Evolutionary conservation across 2,329 filamentous ascomycete species (phyloP), one percentile per base, ranked within the genome.

Genomic region (Nemania sp.): DNA sequence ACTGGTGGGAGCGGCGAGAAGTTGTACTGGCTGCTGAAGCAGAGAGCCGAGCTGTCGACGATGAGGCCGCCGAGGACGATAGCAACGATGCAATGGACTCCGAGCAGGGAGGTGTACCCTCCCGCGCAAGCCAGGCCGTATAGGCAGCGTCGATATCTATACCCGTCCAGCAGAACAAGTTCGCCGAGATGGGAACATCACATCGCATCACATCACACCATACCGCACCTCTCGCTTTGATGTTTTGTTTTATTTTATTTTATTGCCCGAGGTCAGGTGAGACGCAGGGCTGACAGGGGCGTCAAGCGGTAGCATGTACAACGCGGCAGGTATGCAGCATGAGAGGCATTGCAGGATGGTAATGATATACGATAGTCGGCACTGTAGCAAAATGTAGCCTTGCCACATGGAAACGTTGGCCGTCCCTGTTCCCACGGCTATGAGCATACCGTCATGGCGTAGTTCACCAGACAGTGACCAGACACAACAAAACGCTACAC

Each of bases 1-100:
- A 88, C 72, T 87, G 88, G 77, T 84, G 87, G 67, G 78, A 82
- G 58, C 79, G 86, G 54, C 81, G 85, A 42, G 77, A 82, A 67
- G 80, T 80, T 4, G 83, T 88, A 5, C 76, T 87, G 17, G 71
- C 70, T 12, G 72, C 72, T 2, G 70, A 71, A 50, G 72, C 70
- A 10, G 65, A 57, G 17, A 20, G 18, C 13, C 46, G 50, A 15
- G 34, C 48, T 4, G 53, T 62, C 43, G 40, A 53, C 12, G 48
- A 54, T 5, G 49, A 59, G 40, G 9, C 18, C 3, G 39, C 25
- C 35, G 59, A 60, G 20, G 62, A 60, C 4, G 65, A 69, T n/a
- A 58, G 59, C 39, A 63, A 67, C 39, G 65, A 69, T 37, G 57
- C 35, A 6, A 54, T 55, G 32, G n/a, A n/a, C n/a, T 62, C 54